Percentiles rank a stretch among this genome's conserved stretches.
Evolutionary conservation across 176 grass and related monocot genomes (phyloP).

Genomic region (Ensete ventricosum): DNA sequence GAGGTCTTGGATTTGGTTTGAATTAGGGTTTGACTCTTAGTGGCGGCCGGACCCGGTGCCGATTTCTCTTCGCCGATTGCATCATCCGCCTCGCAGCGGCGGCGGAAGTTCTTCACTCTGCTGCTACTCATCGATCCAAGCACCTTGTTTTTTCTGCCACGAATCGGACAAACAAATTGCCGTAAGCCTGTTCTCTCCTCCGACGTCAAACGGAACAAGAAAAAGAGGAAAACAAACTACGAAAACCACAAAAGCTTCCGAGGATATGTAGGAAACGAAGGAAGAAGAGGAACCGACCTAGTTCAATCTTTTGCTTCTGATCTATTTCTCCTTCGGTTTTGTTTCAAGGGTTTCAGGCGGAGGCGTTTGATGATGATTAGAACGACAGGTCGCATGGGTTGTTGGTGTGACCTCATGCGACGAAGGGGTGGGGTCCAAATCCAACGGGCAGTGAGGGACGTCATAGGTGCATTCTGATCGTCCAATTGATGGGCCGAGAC

Average conservation of each 20-base stretch:
- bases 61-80: slow-evolving; percentile 33
- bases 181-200: background rate
- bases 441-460: background rate
- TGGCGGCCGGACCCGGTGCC: slow-evolving; percentile 3
- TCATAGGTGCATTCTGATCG: background rate
- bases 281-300: background rate
- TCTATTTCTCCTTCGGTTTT: background rate
- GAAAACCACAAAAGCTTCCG: background rate
- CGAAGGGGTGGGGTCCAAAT: background rate
- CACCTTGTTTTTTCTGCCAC: slow-evolving; percentile 15
- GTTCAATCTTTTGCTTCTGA: background rate
- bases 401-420: background rate
- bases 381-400: background rate
- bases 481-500: background rate
- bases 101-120: slow-evolving; percentile 59
- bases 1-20: slow-evolving; percentile 41
- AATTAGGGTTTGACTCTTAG: slow-evolving; percentile 31
- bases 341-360: background rate
- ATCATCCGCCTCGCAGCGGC: slow-evolving; percentile 37
- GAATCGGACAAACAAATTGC: background rate
- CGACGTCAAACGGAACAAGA: background rate
- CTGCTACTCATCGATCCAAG: slow-evolving; percentile 30
- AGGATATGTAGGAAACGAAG: no score
- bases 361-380: background rate
- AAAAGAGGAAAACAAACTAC: background rate